Evolutionary conservation across 192 early-diverging fungal genomes (phyloP), one percentile per base, ranked within the genome.

Genomic region (Entomortierella beljakovae): DNA sequence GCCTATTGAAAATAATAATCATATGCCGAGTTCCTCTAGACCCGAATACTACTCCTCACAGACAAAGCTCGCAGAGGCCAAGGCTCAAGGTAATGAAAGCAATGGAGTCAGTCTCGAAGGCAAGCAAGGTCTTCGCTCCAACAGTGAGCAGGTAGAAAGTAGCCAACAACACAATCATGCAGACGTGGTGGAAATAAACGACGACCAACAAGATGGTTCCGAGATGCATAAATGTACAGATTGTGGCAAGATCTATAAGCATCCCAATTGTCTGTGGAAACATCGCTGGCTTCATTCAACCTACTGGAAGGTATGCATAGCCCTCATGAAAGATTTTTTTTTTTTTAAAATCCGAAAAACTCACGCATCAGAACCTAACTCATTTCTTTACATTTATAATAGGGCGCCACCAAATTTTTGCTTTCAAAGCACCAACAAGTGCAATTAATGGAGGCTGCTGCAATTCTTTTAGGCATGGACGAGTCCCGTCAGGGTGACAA

Each of bases 351-450:
- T 28, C 28, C 16, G 20, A 22, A 22, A 22, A 6, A 33, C 15
- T 7, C n/a, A 2, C 29, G 9, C 4, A 25, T 49, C 25, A 16
- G 49, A 6, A 22, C n/a, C 23, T 50, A n/a, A 50, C 49, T 67
- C 13, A 16, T 51, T 28, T n/a, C 26, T 49, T 35, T 33, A 48
- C 16, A 52, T 37, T 48, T 37, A 6, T 29, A 22, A 20, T 52
- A 77, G 73, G 23, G 59, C 37, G 66, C 73, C n/a, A 80, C 83
- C 49, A 86, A 90, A 58, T 82, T 92, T 38, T 63, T 86, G 35
- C 66, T 90, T 16, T 85, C 87, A 35, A 92, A 92, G 64, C 90
- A 92, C 69, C 89, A 90, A 57, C 90, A 92, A 54, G 90, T 92
- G 6, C 89, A 89, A 58, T 37, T 92, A 58, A 80, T 92, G 57